Evolutionary conservation across 495 filamentous ascomycete species (phyloP), one percentile per base, ranked within the genome.

Genomic region (Lichenothelia convexa): DNA sequence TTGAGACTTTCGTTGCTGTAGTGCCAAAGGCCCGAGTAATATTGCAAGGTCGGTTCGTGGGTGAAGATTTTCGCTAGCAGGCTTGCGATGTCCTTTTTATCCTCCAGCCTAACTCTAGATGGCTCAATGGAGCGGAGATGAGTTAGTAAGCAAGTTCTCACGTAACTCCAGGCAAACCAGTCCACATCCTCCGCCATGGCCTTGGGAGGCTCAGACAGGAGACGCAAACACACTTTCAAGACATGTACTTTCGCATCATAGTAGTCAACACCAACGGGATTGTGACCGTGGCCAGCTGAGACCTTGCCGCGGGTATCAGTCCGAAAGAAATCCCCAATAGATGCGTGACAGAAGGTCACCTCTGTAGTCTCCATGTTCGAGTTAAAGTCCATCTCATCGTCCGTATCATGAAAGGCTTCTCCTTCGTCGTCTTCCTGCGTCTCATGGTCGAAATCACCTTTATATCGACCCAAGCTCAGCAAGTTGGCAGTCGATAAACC

Each of bases 401-500:
- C 50, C n/a, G n/a, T n/a, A 19, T 40, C 30, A 19, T 35, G 26
- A 15, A 36, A 34, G 17, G 9, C 39, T 30, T 46, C 47, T 4
- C 46, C 45, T 12, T 30, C 38, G 15, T 42, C 21, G 3, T 29
- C 30, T 13, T 44, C 35, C 11, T 8, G 5, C 9, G 18, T 36
- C n/a, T 39, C 38, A 21, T 40, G 30, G 18, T 13, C 24, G 24
- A 11, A 23, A n/a, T 12, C 38, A 15, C 6, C 9, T 12, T n/a
- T 3, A 3, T 8, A 6, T 38, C 21, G 34, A 12, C 38, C 15
- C 13, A 30, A 3, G 11, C 24, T 35, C 36, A 43, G 26, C 27
- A 59, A 35, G 9, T 58, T 50, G 3, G 50, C 48, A 3, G 52
- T 59, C 0, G 51, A 49, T n/a, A 54, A 33, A 0, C 45, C 46